These are phyloP conservation scores for Lepidopterella palustris DNA, from an alignment of 495 filamentous ascomycete species.

Conservation along the genomic window DNA sequence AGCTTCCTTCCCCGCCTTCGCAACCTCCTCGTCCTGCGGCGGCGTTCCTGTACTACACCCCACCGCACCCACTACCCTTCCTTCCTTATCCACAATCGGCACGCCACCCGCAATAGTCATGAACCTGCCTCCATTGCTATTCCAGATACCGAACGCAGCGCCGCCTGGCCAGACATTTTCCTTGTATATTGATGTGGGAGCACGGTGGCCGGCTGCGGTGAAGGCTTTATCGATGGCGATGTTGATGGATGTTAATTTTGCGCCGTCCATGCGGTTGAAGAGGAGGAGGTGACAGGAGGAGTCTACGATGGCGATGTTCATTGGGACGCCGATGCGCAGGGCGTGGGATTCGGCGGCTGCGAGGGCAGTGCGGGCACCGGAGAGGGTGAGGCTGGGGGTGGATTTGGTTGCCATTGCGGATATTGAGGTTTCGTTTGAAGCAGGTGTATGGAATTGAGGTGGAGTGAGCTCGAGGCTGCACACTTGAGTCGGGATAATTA, in stretches of 20 bases:
- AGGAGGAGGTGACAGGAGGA: constrained; percentile 32
- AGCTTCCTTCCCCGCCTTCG: constrained; percentile 34
- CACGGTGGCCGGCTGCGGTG: constrained; percentile 38
- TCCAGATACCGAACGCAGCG: constrained; percentile 35
- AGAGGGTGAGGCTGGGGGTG: constrained; percentile 31
- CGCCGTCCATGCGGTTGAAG: constrained; percentile 38
- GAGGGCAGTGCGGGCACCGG: constrained; percentile 33
- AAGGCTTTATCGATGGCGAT: constrained; percentile 41
- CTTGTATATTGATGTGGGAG: constrained; percentile 34
- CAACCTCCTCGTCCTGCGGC: constrained; percentile 35
- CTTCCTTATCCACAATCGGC: constrained; percentile 31
- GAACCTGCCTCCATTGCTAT: constrained; percentile 35
- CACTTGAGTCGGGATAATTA: no score
- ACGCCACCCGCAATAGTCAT: constrained; percentile 37
- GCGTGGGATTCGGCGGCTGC: constrained; percentile 32
- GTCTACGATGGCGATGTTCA: constrained; percentile 40
- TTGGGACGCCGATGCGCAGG: constrained; percentile 31
- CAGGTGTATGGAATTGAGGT: no score
- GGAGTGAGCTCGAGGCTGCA: no score
- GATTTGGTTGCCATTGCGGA: constrained; percentile 21
- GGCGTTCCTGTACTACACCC: constrained; percentile 38
- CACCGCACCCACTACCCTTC: constrained; percentile 34
- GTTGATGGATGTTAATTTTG: constrained; percentile 37
- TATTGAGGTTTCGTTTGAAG: no score
- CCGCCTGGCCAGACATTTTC: constrained; percentile 37